Conservation (phyloP, 805 yeast genomes). For the Kluyveromyces nonfermentans region DNA sequence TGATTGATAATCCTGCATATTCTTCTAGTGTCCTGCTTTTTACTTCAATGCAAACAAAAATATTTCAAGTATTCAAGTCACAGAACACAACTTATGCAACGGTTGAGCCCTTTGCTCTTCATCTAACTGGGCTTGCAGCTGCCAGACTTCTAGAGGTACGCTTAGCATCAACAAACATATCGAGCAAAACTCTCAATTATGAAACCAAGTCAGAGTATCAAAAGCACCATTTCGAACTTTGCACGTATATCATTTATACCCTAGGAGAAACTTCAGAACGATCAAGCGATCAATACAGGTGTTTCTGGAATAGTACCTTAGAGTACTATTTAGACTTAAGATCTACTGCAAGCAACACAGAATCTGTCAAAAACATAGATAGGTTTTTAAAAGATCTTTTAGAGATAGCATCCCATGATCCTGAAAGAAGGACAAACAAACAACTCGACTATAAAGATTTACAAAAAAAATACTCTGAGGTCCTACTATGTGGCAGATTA, state of each 20-base stretch:
- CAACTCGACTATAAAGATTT: neutral
- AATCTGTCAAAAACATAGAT: neutral
- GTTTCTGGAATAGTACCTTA: neutral
- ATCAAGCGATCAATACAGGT: neutral
- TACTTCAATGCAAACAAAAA: slow-evolving; percentile 34
- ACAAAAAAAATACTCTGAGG: neutral
- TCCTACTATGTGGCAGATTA: slow-evolving; percentile 6
- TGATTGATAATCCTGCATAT: slow-evolving; percentile 52
- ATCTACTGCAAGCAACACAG: neutral
- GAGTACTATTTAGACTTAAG: neutral
- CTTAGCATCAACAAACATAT: slow-evolving; percentile 8
- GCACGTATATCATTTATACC: neutral
- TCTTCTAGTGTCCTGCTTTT: slow-evolving; percentile 47
- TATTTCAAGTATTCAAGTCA: slow-evolving; percentile 33
- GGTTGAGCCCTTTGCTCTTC: slow-evolving; percentile 46
- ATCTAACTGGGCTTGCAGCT: slow-evolving; percentile 54
- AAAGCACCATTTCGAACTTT: neutral
- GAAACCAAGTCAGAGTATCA: neutral
- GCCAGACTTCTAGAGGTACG: slow-evolving; percentile 34
- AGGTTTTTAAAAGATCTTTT: neutral
- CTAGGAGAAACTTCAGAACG: neutral
- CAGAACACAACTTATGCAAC: slow-evolving; percentile 31
- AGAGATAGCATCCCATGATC: neutral
- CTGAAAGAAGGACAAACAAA: neutral
- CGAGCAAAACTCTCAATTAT: neutral